Evolutionary conservation across 148 eudicot species (phyloP).

Genomic region (Rhododendron vialii): DNA sequence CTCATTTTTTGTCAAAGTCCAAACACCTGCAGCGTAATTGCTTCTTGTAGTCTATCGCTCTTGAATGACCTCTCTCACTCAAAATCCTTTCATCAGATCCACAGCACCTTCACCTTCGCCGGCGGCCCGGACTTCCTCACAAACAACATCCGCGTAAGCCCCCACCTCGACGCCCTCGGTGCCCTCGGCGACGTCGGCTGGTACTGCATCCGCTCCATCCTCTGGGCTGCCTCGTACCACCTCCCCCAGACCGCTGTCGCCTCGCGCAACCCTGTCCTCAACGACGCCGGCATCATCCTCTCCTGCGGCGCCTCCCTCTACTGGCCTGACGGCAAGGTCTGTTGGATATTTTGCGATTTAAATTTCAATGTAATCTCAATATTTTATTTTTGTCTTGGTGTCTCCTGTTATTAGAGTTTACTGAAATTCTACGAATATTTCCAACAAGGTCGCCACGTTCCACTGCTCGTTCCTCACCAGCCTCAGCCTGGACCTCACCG

Average conservation of each 20-base stretch:
- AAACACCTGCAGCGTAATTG: not conserved
- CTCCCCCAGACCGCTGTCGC: conserved; percentile 46
- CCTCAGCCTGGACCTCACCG: conserved; percentile 36
- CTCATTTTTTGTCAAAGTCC: too few relatives aligned
- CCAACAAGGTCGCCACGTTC: conserved; percentile 30
- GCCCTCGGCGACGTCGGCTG: conserved; percentile 58
- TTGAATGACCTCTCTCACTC: not conserved
- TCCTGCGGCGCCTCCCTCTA: conserved; percentile 45
- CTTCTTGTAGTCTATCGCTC: not conserved
- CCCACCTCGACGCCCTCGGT: conserved; percentile 53
- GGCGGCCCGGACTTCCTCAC: conserved; percentile 36
- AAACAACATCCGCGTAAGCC: conserved; percentile 56
- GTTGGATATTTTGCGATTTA: not conserved
- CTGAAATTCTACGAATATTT: not conserved
- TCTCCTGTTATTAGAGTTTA: not conserved
- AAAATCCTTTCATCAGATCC: conserved; percentile 26
- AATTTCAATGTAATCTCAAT: too few relatives aligned
- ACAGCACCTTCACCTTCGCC: conserved; percentile 37
- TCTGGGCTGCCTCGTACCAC: conserved; percentile 43
- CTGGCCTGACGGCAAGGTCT: conserved; percentile 40
- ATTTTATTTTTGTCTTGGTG: too few relatives aligned
- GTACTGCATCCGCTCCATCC: conserved; percentile 51
- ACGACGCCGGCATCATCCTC: conserved; percentile 40
- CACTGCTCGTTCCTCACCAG: conserved; percentile 46
- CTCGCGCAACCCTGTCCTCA: conserved; percentile 22